Percentiles rank a stretch among this genome's conserved stretches.
phyloP scores from a whole-genome alignment of 768 basidiomycete species.

The Sarcodon aspratus region DNA sequence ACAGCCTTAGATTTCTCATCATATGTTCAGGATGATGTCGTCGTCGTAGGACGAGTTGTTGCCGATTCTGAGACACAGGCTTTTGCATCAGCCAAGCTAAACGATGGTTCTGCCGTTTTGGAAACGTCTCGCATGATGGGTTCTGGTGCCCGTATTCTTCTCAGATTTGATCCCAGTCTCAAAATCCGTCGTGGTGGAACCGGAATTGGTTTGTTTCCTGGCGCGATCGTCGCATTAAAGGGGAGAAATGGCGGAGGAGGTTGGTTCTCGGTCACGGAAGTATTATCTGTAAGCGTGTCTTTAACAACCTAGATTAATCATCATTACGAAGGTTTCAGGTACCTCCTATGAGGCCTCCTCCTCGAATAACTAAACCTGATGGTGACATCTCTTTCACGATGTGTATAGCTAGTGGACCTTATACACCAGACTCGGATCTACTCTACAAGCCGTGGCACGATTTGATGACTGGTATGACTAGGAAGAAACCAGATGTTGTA shows the following conservation, averaged over 20 bases:
- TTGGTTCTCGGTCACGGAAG: constrained; percentile 74
- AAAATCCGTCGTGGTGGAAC: constrained; percentile 53
- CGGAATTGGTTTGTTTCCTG: constrained; percentile 79
- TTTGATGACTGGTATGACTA: constrained; percentile 50
- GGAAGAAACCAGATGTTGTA: constrained; percentile 60
- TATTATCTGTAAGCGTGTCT: constrained; percentile 53
- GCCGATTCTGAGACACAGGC: constrained; percentile 46
- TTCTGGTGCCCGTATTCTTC: constrained; percentile 53
- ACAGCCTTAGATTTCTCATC: not conserved
- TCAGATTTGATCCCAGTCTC: constrained; percentile 58
- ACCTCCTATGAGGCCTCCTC: constrained; percentile 41
- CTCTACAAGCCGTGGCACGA: constrained; percentile 59
- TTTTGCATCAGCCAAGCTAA: constrained; percentile 48
- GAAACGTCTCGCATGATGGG: constrained; percentile 78
- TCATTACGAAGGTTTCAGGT: constrained; percentile 29
- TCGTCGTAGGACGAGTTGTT: constrained; percentile 18
- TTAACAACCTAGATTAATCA: not conserved
- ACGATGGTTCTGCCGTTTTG: constrained; percentile 62
- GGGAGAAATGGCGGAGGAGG: constrained; percentile 89
- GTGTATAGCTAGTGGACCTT: constrained; percentile 78
- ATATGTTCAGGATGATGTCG: constrained; percentile 20
- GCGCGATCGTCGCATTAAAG: constrained; percentile 74
- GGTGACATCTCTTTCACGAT: constrained; percentile 46
- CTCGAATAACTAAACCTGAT: constrained; percentile 22
- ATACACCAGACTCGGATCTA: constrained; percentile 69